Percentiles rank a stretch among this genome's conserved stretches.
phyloP scores from a whole-genome alignment of 2,329 filamentous ascomycete species.

The Penicillium sp. region DNA sequence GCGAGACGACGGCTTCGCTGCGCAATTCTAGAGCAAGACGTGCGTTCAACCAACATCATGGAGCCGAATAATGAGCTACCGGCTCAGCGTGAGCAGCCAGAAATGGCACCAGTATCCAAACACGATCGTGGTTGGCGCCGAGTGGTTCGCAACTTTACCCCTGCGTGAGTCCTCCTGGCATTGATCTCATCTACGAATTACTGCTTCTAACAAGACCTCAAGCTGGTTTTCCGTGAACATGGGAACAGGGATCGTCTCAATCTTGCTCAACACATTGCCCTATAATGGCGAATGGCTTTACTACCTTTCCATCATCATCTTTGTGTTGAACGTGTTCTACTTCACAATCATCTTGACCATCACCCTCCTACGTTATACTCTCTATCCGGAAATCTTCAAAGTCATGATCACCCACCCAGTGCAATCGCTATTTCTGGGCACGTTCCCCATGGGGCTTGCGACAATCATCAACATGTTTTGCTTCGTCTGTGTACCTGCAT shows the following conservation, averaged over 20 bases:
- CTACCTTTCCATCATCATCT: conserved; percentile 37
- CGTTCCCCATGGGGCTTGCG: conserved; percentile 67
- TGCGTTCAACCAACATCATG: neutral
- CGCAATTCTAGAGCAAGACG: neutral
- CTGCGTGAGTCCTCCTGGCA: conserved; percentile 37
- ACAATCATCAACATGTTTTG: conserved; percentile 67
- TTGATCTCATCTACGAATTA: neutral
- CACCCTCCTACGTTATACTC: conserved; percentile 59
- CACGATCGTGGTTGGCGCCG: conserved; percentile 34
- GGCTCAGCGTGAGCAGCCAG: neutral
- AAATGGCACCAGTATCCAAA: conserved; percentile 8
- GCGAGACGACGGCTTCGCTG: neutral
- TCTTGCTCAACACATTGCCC: conserved; percentile 36
- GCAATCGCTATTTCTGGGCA: conserved; percentile 66
- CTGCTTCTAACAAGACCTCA: neutral
- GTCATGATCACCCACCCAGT: conserved; percentile 66
- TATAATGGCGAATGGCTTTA: conserved; percentile 41
- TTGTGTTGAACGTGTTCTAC: conserved; percentile 32
- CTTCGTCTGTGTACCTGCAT: conserved; percentile 59
- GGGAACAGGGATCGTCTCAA: conserved; percentile 42
- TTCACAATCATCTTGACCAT: conserved; percentile 43
- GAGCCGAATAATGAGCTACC: neutral
- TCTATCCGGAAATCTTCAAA: conserved; percentile 66
- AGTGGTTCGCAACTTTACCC: conserved; percentile 35
- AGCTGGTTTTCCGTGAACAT: conserved; percentile 43